Evolutionary conservation across 441 rosid species (phyloP).

Genomic region (Dalechampia spathulata): DNA sequence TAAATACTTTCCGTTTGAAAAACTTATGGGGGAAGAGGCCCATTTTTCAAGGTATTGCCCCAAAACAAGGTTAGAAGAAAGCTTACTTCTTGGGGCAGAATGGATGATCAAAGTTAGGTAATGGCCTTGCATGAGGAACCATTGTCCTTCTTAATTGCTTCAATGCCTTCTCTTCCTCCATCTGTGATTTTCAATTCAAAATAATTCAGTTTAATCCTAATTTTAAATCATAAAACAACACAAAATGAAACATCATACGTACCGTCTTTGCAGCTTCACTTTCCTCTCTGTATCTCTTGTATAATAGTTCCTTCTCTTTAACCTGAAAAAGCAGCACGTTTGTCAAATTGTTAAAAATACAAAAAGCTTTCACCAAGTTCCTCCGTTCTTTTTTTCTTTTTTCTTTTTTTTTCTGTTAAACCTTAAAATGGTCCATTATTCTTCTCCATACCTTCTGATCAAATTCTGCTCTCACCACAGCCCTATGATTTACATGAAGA

Average conservation of each 20-base stretch:
- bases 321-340: no score
- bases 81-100: slow-evolving; percentile 82
- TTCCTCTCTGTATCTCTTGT: slow-evolving; percentile 94
- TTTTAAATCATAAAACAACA: background rate
- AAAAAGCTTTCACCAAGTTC: no score
- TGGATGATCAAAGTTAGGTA: slow-evolving; percentile 80
- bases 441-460: no score
- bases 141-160: slow-evolving; percentile 85
- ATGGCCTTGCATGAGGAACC: slow-evolving; percentile 91
- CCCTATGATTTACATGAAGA: slow-evolving; percentile 65
- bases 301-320: slow-evolving; percentile 74
- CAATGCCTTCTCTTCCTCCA: slow-evolving; percentile 86
- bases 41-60: no score
- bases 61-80: no score
- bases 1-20: no score
- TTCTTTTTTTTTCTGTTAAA: no score
- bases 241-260: background rate
- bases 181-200: slow-evolving; percentile 20
- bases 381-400: no score
- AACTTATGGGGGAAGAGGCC: no score
- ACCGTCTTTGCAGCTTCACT: slow-evolving; percentile 83
- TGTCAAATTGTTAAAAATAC: no score
- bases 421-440: no score
- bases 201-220: background rate
- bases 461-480: slow-evolving; percentile 80